phyloP scores from a whole-genome alignment of 768 basidiomycete genomes.

The Boletellus ananiceps region DNA sequence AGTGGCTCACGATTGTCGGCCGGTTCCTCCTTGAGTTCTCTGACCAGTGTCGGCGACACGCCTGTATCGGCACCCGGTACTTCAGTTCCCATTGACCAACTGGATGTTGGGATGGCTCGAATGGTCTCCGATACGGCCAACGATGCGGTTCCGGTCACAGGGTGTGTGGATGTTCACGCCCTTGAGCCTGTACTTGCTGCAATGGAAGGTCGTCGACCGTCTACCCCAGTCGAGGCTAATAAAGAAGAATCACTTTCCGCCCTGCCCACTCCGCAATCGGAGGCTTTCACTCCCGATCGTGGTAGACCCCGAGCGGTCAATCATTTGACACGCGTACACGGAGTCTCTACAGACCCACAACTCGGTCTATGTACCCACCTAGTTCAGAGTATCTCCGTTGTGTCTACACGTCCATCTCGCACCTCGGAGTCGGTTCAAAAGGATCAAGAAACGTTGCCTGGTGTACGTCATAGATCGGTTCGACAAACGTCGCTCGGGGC shows the following conservation, averaged over 20 bases:
- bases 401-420: conserved; percentile 4
- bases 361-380: background rate
- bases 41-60: background rate
- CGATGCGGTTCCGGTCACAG: background rate
- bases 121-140: background rate
- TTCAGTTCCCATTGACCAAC: background rate
- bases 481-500: background rate
- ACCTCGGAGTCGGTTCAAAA: background rate
- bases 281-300: background rate
- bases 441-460: background rate
- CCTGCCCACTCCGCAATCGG: conserved; percentile 8
- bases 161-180: background rate
- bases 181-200: background rate
- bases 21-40: background rate
- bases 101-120: background rate
- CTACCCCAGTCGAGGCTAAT: background rate
- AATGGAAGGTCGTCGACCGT: background rate
- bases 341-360: background rate
- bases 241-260: background rate
- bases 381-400: background rate
- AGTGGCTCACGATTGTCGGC: background rate
- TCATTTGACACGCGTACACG: background rate
- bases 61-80: background rate
- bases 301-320: background rate
- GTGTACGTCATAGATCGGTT: background rate